Evolutionary conservation across 179 eudicot genomes (phyloP), one percentile per base, ranked within the genome.

Genomic region (Spinacia oleracea): DNA sequence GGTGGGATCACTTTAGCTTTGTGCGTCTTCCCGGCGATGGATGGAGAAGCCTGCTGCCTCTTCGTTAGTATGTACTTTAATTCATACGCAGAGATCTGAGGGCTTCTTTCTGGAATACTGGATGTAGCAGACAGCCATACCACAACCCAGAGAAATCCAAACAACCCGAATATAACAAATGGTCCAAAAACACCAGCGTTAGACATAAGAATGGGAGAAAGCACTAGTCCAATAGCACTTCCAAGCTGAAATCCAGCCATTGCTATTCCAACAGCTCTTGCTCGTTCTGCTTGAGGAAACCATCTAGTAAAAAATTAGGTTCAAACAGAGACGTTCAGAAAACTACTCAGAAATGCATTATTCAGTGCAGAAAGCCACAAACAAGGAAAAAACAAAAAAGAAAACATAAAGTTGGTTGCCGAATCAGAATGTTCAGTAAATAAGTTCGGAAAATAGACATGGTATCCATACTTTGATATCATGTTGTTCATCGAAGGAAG

Each of bases 201-300:
- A 85, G 97, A 88, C 99, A 96, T 92, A 78, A 96, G 94, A 78
- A 96, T 96, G 14, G 99, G 99, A 75, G 99, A 90, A 79, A 96
- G 97, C 20, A 88, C 84, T 32, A 96, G 97, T 79, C 99, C 99
- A 75, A 96, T 87, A 77, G 94, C 93, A 87, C 92, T 94, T 83
- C 98, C 99, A 77, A 96, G 92, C 89, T 92, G 95, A 88, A 96
- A 96, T 74, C 99, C 99, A 81, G 96, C 99, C 99, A 96, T 94
- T 70, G 99, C 99, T 81, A 96, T 90, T 78, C 96, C 98, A 80
- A 96, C 98, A 70, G 98, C 98, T 88, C 96, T 89, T 75, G 98
- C 89, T 77, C 97, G 88, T 83, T 94, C 99, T 59, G 80, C 90
- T 78, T 82, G 87, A 85, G 98, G 99, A 86, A 96, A 96, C 99